Evolutionary conservation across 768 basidiomycete species (phyloP).

Genomic region (Suillus subluteus): DNA sequence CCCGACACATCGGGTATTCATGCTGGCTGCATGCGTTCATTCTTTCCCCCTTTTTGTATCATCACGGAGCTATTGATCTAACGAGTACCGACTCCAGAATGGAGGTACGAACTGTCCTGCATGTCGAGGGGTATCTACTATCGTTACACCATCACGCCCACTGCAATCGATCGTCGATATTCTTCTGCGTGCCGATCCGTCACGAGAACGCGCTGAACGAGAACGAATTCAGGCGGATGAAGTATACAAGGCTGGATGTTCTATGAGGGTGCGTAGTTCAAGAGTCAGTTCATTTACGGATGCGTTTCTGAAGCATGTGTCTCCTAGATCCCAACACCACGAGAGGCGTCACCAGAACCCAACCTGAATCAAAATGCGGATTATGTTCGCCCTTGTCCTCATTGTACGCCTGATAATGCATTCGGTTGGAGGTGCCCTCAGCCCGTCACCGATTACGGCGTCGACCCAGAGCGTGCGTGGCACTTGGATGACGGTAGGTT

Average conservation of each 20-base stretch:
- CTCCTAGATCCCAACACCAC: constrained; percentile 70
- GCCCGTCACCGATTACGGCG: constrained; percentile 73
- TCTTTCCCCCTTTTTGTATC: neutral
- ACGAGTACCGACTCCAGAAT: constrained; percentile 53
- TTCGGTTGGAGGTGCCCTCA: constrained; percentile 84
- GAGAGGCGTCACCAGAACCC: constrained; percentile 78
- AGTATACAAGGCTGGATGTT: constrained; percentile 64
- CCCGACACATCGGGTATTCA: neutral
- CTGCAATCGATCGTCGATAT: constrained; percentile 75
- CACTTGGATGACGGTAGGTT: constrained; percentile 67
- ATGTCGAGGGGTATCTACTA: constrained; percentile 71
- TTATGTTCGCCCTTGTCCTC: constrained; percentile 78
- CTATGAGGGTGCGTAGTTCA: constrained; percentile 58
- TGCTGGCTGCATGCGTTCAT: neutral
- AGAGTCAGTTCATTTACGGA: neutral
- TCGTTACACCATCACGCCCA: constrained; percentile 72
- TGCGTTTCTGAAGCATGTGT: constrained; percentile 3
- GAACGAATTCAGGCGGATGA: constrained; percentile 86
- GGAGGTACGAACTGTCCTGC: constrained; percentile 85
- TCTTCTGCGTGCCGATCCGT: constrained; percentile 71
- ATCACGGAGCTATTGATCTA: neutral
- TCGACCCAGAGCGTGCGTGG: constrained; percentile 76
- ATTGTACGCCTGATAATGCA: constrained; percentile 68
- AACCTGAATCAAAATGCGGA: constrained; percentile 66
- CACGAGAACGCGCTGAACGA: constrained; percentile 64